Conservation (phyloP, 2,329 filamentous ascomycete genomes). For the Ophiocordyceps camponoti-rufipedis region DNA sequence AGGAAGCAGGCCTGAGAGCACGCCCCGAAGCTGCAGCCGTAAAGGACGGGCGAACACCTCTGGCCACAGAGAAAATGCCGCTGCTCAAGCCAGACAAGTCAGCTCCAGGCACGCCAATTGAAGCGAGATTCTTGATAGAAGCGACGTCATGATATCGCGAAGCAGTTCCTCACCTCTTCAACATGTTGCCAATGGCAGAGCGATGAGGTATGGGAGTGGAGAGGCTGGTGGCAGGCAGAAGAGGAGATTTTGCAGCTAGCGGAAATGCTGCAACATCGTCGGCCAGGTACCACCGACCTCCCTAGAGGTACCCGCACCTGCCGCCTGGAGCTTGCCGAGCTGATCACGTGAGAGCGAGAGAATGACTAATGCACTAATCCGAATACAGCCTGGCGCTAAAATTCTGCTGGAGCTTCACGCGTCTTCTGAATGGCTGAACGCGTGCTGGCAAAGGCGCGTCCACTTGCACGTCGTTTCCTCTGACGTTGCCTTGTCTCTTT, state of each 20-base stretch:
- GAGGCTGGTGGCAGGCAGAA: conserved; percentile 18
- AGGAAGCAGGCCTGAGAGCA: conserved; percentile 35
- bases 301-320: too few species aligned
- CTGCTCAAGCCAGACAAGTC: conserved; percentile 21
- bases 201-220: conserved; percentile 41
- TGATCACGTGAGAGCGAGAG: too few species aligned
- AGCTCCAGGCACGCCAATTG: conserved; percentile 35
- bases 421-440: too few species aligned
- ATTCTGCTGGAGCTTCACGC: too few species aligned
- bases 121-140: conserved; percentile 6
- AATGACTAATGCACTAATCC: too few species aligned
- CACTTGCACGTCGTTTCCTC: too few species aligned
- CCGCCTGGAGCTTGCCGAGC: too few species aligned
- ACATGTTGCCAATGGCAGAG: conserved; percentile 59
- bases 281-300: conserved; percentile 11
- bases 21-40: conserved; percentile 37
- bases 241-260: conserved; percentile 31
- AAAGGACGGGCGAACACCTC: conserved; percentile 43
- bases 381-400: too few species aligned
- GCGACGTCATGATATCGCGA: conserved; percentile 8
- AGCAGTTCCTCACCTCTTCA: conserved; percentile 52
- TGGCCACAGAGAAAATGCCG: conserved; percentile 47
- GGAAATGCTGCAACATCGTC: conserved; percentile 28
- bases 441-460: too few species aligned
- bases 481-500: too few species aligned